These are phyloP conservation scores for Nannizziopsis arthrosporioides DNA, from an alignment of 2,329 filamentous ascomycete genomes.

Conservation along the genomic window DNA sequence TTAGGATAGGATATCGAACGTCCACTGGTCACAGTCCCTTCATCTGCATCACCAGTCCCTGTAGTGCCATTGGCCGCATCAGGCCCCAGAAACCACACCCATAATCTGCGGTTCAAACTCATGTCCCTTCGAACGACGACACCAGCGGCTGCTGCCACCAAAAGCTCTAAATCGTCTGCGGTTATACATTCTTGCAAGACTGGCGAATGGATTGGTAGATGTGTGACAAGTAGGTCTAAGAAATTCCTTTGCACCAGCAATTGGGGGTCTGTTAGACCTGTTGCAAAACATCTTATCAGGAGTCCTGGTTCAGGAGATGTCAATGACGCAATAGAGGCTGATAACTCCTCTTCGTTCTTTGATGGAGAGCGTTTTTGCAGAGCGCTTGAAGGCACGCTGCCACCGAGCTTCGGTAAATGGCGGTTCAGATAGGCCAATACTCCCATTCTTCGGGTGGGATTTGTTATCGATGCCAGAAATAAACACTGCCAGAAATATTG, in stretches of 20 bases:
- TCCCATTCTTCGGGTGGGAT: conserved; percentile 69
- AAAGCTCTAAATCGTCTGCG: conserved; percentile 61
- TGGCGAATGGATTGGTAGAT: conserved; percentile 71
- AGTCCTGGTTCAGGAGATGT: conserved; percentile 76
- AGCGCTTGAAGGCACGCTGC: conserved; percentile 24
- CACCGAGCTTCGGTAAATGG: conserved; percentile 60
- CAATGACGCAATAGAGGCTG: conserved; percentile 36
- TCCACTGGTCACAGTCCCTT: conserved; percentile 20
- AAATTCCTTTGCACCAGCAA: conserved; percentile 88
- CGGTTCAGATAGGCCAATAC: conserved; percentile 77
- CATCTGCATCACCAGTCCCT: conserved; percentile 24
- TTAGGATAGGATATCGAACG: conserved; percentile 36
- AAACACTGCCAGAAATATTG: conserved; percentile 98
- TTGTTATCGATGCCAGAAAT: conserved; percentile 85
- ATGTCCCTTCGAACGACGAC: conserved; percentile 87
- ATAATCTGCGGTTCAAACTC: conserved; percentile 89
- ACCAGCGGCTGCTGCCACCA: conserved; percentile 71
- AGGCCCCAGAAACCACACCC: conserved; percentile 89
- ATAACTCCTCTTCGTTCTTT: conserved; percentile 22
- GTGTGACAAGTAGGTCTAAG: conserved; percentile 79
- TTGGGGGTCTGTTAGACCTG: conserved; percentile 77
- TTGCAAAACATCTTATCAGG: conserved; percentile 80
- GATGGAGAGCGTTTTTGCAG: conserved; percentile 15
- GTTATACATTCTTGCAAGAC: conserved; percentile 68
- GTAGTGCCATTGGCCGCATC: conserved; percentile 40